Conservation (phyloP, 106 monocot species). For the Cymbidium sinense region DNA sequence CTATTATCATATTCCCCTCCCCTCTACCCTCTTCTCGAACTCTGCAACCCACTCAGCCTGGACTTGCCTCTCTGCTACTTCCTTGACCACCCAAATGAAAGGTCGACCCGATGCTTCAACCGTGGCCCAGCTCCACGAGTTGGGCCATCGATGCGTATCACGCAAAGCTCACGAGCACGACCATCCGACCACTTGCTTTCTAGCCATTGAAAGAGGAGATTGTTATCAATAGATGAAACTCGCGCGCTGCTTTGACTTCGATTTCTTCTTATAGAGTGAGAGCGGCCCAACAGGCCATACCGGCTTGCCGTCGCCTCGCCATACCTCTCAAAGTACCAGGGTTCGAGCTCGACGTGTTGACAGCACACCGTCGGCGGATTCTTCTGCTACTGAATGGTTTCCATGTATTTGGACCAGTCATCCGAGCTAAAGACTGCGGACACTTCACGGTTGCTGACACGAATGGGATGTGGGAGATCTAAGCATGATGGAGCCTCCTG, state of each 20-base stretch:
- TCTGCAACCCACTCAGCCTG: no score
- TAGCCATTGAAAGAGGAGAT: conserved; percentile 24
- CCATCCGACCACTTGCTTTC: conserved; percentile 15
- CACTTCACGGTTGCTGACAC: background rate
- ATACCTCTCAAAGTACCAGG: conserved; percentile 1
- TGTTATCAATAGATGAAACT: background rate
- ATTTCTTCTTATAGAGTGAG: background rate
- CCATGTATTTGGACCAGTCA: background rate
- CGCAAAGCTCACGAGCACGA: conserved; percentile 43
- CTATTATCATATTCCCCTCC: no score
- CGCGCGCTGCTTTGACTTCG: background rate
- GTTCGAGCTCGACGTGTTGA: conserved; percentile 25
- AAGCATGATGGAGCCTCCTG: conserved; percentile 9
- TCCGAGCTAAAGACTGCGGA: background rate
- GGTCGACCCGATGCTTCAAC: conserved; percentile 9
- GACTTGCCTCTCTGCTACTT: no score
- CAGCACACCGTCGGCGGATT: conserved; percentile 17
- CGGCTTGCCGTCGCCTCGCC: background rate
- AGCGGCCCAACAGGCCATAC: conserved; percentile 13
- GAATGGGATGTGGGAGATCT: conserved; percentile 13
- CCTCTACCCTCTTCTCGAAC: no score
- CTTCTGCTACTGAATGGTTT: background rate
- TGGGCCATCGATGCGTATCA: conserved; percentile 23
- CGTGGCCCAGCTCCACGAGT: conserved; percentile 25
- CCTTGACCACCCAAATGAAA: conserved; percentile 19